Base-by-base conservation (phyloP, 768 basidiomycete genomes). In the Kwoniella dendrophila region DNA sequence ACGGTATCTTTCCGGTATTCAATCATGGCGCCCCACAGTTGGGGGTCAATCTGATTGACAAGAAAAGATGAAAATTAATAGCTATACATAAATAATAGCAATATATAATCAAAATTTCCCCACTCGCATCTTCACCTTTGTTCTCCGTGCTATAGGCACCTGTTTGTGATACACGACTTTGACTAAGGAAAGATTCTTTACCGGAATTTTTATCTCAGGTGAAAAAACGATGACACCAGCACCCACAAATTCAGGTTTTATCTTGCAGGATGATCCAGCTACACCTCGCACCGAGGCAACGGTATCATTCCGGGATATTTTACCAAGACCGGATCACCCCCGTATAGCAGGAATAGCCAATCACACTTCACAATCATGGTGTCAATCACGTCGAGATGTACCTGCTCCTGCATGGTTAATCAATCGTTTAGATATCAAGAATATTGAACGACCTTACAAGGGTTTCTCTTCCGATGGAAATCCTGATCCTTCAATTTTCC, bases 381-480 rank as follows among this genome's bases (percentile, higher is more conserved):
- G 72, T 45, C 44, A 69, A 29, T 62, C 62, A 20, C 62, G 72
- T 26, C 57, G 63, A 27, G 48, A 53, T 12, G 64, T 71, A 29
- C 59, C 58, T 2, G 69, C 67, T 29, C 72, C 72, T 7, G 65
- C 67, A n/a, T 73, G 72, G 72, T 49, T 73, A 34, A 71, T 73
- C 64, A 64, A 71, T 22, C 54, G 69, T 18, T 43, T 73, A 18
- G 59, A 66, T 32, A 20, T 54, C n/a, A 45, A 59, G 34, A 73
- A 71, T 53, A 49, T 73, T 43, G 67, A 59, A 43, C 43, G 55
- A 22, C 67, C 69, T 16, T 70, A 66, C 52, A 64, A 62, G 30
- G 72, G 72, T 6, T 73, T 73, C 55, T 64, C 66, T 14, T 43
- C 57, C n/a, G 69, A 71, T 50, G 72, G 72, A 8, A 51, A 67